Evolutionary conservation across 352 stramenopile genomes (phyloP), one percentile per base, ranked within the genome.

Genomic region (Phytophthora chlamydospora): DNA sequence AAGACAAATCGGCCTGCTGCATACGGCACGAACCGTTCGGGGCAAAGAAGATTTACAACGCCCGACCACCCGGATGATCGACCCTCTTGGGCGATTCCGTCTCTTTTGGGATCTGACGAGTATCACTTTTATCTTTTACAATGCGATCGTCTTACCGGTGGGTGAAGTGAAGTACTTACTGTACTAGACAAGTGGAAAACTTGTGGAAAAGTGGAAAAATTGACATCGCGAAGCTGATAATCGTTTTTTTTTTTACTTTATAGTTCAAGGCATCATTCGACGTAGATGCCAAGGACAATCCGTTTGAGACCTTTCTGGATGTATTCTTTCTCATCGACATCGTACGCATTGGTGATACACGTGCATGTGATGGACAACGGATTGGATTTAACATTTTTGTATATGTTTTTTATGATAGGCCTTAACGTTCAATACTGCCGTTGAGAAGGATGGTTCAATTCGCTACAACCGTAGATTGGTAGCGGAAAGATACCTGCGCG

Each of bases 61-160:
- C 5, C 68, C 69, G 27, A 69, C 58, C 21, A 52, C 38, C 12
- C 71, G 54, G 19, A 88, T 91, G 75, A 75, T 90, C 42, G 73
- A 88, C 21, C 83, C 83, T 4, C 80, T 88, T 44, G 73, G 80
- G 1, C 67, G 67, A 42, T 74, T 89, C 50, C 80, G 83, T 6
- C 65, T 91, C 7, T 63, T 55, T 27, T 91, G 83, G 82, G 83
- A 91, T 59, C 52, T 90, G 19, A 62, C 78, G 19, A 89, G 83
- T 51, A 90, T 91, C 34, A 53, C 16, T 11, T 89, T 91, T 58
- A 91, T 90, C 53, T 84, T 90, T 29, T 89, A 88, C 68, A 91
- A 90, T 42, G 83, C 83, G 2, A 72, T 91, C 35, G 67, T 77
- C 14, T 62, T 91, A 35, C 82, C 79, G 51, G 79, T 91, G 24